phyloP scores from a whole-genome alignment of 2,329 filamentous ascomycete genomes.

The Zymoseptoria passerinii region DNA sequence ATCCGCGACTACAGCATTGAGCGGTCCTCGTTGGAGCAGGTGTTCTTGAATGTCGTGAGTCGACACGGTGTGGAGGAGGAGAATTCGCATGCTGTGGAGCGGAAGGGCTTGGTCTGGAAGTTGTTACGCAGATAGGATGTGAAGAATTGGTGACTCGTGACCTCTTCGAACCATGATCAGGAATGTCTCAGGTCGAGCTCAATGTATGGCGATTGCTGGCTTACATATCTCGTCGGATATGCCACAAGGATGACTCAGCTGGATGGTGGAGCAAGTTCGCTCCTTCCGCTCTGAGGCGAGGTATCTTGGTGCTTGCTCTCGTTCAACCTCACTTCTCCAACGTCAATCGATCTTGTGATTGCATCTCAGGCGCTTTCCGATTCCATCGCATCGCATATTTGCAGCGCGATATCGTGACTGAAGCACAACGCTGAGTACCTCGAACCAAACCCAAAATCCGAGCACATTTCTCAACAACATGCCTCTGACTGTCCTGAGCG shows the following conservation, averaged over 20 bases:
- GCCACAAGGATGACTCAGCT: not conserved
- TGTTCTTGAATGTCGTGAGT: slow-evolving; percentile 75
- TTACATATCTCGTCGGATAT: not conserved
- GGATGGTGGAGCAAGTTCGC: not conserved
- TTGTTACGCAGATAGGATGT: not conserved
- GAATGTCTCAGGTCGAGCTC: too few species aligned
- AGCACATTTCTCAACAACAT: slow-evolving; percentile 30
- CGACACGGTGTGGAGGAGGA: slow-evolving; percentile 16
- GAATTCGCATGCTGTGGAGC: slow-evolving; percentile 3
- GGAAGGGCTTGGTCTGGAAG: not conserved
- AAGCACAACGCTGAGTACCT: not conserved
- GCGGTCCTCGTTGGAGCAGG: slow-evolving; percentile 77
- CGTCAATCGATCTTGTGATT: not conserved
- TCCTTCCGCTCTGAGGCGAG: not conserved
- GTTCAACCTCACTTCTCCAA: not conserved
- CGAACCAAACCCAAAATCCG: too few species aligned
- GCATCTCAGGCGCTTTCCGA: not conserved
- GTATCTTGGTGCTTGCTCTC: not conserved
- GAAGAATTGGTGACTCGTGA: not conserved
- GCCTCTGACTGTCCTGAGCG: slow-evolving; percentile 53
- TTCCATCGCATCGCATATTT: too few species aligned
- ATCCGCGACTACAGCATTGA: slow-evolving; percentile 78
- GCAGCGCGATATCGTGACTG: not conserved
- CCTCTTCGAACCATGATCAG: not conserved
- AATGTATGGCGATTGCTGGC: not conserved